Evolutionary conservation across 495 filamentous ascomycete species (phyloP).

Genomic region (Penicillium dipodomyicola): DNA sequence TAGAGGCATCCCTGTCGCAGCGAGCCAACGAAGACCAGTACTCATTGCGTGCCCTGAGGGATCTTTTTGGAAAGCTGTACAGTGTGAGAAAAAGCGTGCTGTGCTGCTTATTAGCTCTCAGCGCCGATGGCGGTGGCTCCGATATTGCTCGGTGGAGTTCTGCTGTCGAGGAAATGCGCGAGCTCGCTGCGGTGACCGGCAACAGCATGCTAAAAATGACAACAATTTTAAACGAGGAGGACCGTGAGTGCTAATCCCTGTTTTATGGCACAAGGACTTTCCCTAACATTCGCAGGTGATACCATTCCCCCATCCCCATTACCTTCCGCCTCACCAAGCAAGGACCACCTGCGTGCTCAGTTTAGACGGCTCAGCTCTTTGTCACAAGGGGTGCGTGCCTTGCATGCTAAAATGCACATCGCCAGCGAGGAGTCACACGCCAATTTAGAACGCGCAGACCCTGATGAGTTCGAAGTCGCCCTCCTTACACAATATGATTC

Average conservation of each 20-base stretch:
- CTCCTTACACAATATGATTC: slow-evolving; percentile 91
- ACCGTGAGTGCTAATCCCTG: slow-evolving; percentile 55
- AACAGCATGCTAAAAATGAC: slow-evolving; percentile 57
- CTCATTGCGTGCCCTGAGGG: slow-evolving; percentile 75
- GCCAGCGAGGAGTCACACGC: slow-evolving; percentile 85
- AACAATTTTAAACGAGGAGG: slow-evolving; percentile 74
- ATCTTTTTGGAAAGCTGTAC: slow-evolving; percentile 74
- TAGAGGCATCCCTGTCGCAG: slow-evolving; percentile 58
- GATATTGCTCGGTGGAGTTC: slow-evolving; percentile 79
- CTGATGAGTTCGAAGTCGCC: slow-evolving; percentile 63
- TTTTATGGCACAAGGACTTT: slow-evolving; percentile 15
- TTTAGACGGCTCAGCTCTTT: slow-evolving; percentile 81
- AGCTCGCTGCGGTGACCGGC: slow-evolving; percentile 55
- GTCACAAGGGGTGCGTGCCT: slow-evolving; percentile 83
- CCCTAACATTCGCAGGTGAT: slow-evolving; percentile 38
- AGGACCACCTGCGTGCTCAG: slow-evolving; percentile 79
- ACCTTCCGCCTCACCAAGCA: slow-evolving; percentile 66
- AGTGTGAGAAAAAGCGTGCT: slow-evolving; percentile 77
- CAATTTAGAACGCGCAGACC: slow-evolving; percentile 68
- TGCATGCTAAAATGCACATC: slow-evolving; percentile 94
- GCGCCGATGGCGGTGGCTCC: slow-evolving; percentile 76
- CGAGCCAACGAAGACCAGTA: slow-evolving; percentile 69
- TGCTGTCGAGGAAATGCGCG: slow-evolving; percentile 72
- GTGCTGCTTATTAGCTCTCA: slow-evolving; percentile 80
- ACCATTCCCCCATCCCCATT: slow-evolving; percentile 62